These are phyloP conservation scores for Rubia balearica DNA, from an alignment of 305 asterid species.

Conservation along the genomic window DNA sequence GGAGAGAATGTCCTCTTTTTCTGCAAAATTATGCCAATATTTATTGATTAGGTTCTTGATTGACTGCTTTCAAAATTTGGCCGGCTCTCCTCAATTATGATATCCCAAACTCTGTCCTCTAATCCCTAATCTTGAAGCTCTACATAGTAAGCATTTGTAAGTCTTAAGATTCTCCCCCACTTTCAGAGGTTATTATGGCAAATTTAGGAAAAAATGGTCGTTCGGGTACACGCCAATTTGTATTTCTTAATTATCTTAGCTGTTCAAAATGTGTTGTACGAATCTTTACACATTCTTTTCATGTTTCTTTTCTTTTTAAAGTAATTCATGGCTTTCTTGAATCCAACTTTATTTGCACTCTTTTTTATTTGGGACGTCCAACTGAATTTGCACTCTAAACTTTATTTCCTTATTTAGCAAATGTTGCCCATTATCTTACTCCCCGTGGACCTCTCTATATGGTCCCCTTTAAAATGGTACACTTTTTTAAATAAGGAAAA, in stretches of 20 bases:
- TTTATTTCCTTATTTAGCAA: too few relatives aligned
- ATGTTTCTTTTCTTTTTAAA: neutral
- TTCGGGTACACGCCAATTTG: neutral
- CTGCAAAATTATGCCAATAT: constrained; percentile 9
- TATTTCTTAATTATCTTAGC: too few relatives aligned
- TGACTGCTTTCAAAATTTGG: constrained; percentile 25
- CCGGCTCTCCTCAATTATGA: neutral
- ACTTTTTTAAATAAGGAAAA: too few relatives aligned
- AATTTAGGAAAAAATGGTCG: neutral
- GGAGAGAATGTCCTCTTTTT: constrained; percentile 20
- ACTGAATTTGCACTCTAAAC: too few relatives aligned
- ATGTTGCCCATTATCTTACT: too few relatives aligned
- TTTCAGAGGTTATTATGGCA: constrained; percentile 1
- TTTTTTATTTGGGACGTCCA: too few relatives aligned
- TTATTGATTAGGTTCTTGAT: constrained; percentile 7
- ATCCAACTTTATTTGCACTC: too few relatives aligned
- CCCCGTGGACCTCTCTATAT: too few relatives aligned
- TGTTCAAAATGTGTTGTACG: neutral
- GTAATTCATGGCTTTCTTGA: too few relatives aligned
- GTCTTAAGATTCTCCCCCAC: neutral
- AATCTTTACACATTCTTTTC: neutral
- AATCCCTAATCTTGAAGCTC: neutral
- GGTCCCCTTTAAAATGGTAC: too few relatives aligned
- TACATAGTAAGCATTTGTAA: neutral
- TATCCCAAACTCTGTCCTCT: neutral